A percentile compares a stretch with the other conserved stretches of the same genome.
These are phyloP conservation scores for Monosporascus sp. DNA, from an alignment of 2,329 filamentous ascomycete genomes.

Conservation along the genomic window DNA sequence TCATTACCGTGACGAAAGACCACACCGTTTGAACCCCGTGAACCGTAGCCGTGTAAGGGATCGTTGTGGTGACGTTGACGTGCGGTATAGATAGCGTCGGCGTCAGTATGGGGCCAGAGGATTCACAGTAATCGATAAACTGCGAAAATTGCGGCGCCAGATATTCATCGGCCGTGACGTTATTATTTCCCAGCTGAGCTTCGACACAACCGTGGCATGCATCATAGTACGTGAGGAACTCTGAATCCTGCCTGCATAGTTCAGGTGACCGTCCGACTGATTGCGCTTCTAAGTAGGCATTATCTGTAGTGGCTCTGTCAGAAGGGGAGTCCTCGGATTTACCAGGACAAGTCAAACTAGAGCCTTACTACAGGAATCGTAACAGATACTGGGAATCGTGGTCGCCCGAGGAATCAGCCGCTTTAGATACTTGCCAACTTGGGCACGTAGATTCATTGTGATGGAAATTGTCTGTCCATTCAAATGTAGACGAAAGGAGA, in stretches of 20 bases:
- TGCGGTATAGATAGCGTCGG: background rate
- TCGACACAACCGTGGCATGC: background rate
- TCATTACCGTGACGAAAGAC: background rate
- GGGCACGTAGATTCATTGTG: background rate
- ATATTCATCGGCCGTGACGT: too few relatives aligned
- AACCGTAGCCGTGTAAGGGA: background rate
- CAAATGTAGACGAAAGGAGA: background rate
- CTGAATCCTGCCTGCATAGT: background rate
- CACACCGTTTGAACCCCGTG: background rate
- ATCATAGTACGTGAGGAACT: background rate
- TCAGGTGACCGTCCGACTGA: background rate
- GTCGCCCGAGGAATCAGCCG: background rate
- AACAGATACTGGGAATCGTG: background rate
- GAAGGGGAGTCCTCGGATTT: background rate
- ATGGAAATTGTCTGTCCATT: too few relatives aligned
- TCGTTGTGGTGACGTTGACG: background rate
- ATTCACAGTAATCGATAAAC: background rate
- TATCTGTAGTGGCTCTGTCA: background rate
- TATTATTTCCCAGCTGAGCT: rapidly evolving
- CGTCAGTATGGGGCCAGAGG: background rate
- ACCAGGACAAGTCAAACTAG: too few relatives aligned
- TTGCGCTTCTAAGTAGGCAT: background rate
- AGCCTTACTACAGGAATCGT: background rate
- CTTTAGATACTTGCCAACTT: background rate
- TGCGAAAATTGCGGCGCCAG: background rate